Percentiles rank a stretch among this genome's conserved stretches.
These are phyloP conservation scores for Botrytis medusae DNA, from an alignment of 2,329 filamentous ascomycete genomes.

Conservation along the genomic window DNA sequence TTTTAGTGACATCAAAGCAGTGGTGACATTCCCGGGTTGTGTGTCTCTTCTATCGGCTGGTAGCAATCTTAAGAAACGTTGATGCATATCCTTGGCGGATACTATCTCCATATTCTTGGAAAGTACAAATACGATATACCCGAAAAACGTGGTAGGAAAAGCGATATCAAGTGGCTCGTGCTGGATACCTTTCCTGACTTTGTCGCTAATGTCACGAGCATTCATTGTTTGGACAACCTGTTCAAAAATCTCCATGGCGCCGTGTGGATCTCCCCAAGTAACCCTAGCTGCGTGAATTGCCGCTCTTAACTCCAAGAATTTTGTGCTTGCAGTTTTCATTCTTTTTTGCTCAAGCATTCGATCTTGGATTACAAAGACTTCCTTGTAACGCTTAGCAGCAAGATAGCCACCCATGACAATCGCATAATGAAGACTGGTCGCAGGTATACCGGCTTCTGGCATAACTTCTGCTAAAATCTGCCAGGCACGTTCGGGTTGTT, in stretches of 20 bases:
- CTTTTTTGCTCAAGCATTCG: constrained; percentile 45
- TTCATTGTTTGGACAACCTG: constrained; percentile 30
- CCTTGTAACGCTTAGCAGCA: constrained; percentile 41
- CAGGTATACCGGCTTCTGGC: constrained; percentile 46
- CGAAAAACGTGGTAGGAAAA: constrained; percentile 47
- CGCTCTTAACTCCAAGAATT: constrained; percentile 44
- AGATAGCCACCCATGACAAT: constrained; percentile 52
- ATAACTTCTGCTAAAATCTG: constrained; percentile 53
- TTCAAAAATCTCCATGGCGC: constrained; percentile 34
- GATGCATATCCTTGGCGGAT: constrained; percentile 55
- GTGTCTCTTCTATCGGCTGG: constrained; percentile 40
- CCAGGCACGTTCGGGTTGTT: constrained; percentile 55
- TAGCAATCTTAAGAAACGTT: constrained; percentile 50
- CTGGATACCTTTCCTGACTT: constrained; percentile 32
- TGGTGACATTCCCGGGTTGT: constrained; percentile 56
- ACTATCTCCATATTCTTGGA: constrained; percentile 47
- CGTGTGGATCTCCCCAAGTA: constrained; percentile 16
- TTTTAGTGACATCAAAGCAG: constrained; percentile 67
- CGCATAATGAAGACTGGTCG: constrained; percentile 52
- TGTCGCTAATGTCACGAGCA: constrained; percentile 33
- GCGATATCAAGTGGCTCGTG: constrained; percentile 33
- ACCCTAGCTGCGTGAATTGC: constrained; percentile 16
- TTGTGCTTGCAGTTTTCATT: constrained; percentile 44
- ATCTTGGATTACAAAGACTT: constrained; percentile 49
- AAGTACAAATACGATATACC: constrained; percentile 57